A percentile compares a stretch with the other conserved stretches of the same genome.
phyloP scores from a whole-genome alignment of 306 rosid species.

The Elaeagnus macrophylla region DNA sequence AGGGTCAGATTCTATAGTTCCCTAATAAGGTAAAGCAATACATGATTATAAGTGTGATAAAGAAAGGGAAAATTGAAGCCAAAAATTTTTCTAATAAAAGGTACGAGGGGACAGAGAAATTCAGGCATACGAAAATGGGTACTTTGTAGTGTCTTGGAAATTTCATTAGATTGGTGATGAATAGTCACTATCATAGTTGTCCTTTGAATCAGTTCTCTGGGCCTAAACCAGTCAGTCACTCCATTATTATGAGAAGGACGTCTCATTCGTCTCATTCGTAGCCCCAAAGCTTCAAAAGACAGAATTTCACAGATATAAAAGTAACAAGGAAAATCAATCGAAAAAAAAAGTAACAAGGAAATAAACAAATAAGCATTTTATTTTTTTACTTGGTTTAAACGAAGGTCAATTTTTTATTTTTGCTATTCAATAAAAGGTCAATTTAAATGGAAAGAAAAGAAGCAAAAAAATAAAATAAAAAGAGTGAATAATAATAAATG shows the following conservation, averaged over 20 bases:
- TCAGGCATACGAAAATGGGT: slow-evolving; percentile 21
- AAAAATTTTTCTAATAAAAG: too few species aligned
- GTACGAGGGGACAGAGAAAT: background rate
- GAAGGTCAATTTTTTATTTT: too few species aligned
- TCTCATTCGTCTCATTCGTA: slow-evolving; percentile 60
- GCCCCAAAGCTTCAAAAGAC: slow-evolving; percentile 27
- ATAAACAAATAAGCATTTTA: too few species aligned
- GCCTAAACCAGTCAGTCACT: slow-evolving; percentile 86
- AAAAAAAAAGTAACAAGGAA: background rate
- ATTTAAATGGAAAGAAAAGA: too few species aligned
- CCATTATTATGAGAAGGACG: slow-evolving; percentile 75
- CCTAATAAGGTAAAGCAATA: slow-evolving; percentile 20
- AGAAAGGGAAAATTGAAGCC: too few species aligned
- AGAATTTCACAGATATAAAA: slow-evolving; percentile 6
- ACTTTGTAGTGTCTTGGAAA: slow-evolving; percentile 41
- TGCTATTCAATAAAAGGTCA: too few species aligned
- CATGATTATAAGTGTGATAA: too few species aligned
- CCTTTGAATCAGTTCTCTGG: slow-evolving; percentile 91
- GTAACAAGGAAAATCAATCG: background rate
- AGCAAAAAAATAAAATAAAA: too few species aligned
- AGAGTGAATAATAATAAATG: too few species aligned
- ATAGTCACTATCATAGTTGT: slow-evolving; percentile 73
- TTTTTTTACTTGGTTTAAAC: too few species aligned
- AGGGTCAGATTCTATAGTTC: slow-evolving; percentile 19
- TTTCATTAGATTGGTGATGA: slow-evolving; percentile 53